Percentiles rank a stretch among this genome's conserved stretches.
phyloP scores from a whole-genome alignment of 768 basidiomycete species.

The Lactarius hengduanensis region DNA sequence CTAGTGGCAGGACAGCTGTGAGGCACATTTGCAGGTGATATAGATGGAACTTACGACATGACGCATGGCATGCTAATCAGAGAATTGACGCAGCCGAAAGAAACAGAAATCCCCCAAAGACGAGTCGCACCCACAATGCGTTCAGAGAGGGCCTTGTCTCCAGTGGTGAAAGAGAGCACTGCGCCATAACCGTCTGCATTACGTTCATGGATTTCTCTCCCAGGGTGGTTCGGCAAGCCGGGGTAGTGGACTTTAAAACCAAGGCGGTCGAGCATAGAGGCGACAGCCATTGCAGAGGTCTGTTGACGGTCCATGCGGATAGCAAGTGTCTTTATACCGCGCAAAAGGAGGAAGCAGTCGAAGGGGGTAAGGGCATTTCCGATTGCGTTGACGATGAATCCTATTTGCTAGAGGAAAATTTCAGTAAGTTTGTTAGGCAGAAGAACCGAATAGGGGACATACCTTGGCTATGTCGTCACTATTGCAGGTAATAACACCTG shows the following conservation, averaged over 20 bases:
- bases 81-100: conserved; percentile 97
- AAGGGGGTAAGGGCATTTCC: conserved; percentile 95
- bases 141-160: conserved; percentile 86
- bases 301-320: conserved; percentile 96
- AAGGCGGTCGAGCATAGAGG: conserved; percentile 76
- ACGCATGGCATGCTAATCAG: conserved; percentile 98
- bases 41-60: conserved; percentile 82
- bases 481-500: conserved; percentile 91
- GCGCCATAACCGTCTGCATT: conserved; percentile 92
- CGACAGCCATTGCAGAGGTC: conserved; percentile 75
- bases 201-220: conserved; percentile 82
- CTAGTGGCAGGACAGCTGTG: conserved; percentile 41
- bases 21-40: conserved; percentile 15
- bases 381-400: conserved; percentile 88
- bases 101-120: conserved; percentile 97
- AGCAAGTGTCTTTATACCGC: conserved; percentile 94
- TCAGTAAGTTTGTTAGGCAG: not conserved
- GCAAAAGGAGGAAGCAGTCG: conserved; percentile 93
- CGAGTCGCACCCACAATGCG: conserved; percentile 89
- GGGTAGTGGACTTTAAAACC: conserved; percentile 95
- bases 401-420: conserved; percentile 61
- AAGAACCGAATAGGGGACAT: conserved; percentile 28
- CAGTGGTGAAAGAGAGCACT: conserved; percentile 93
- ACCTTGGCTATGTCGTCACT: conserved; percentile 88
- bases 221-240: conserved; percentile 78